A percentile compares a stretch with the other conserved stretches of the same genome.
phyloP scores from a whole-genome alignment of 73 alveolate species.

The Paramecium primaurelia region DNA sequence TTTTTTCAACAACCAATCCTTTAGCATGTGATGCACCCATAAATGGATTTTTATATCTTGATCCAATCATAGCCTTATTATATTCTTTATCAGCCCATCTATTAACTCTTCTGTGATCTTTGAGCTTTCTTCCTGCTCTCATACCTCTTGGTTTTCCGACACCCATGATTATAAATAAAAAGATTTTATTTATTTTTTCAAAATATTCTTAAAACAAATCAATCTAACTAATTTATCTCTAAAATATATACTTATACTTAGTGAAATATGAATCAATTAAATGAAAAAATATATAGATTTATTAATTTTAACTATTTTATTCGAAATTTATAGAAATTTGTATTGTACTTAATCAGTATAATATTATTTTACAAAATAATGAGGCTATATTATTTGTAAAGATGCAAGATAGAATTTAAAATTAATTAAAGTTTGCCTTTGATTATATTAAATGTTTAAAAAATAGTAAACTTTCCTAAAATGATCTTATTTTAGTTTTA shows the following conservation, averaged over 20 bases:
- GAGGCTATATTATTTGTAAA: too few relatives aligned
- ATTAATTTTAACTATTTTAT: too few relatives aligned
- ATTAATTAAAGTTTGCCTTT: too few relatives aligned
- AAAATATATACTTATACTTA: neutral
- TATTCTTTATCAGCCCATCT: constrained; percentile 80
- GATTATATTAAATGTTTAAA: too few relatives aligned
- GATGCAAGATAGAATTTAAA: too few relatives aligned
- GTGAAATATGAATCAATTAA: neutral
- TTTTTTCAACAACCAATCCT: constrained; percentile 77
- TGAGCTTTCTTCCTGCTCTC: constrained; percentile 65
- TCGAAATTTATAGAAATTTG: too few relatives aligned
- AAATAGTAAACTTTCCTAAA: too few relatives aligned
- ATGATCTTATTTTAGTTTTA: too few relatives aligned
- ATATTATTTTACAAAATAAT: too few relatives aligned
- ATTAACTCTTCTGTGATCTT: constrained; percentile 64
- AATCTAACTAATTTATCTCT: neutral
- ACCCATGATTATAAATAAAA: constrained; percentile 47
- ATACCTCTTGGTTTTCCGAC: constrained; percentile 66
- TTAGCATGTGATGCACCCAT: constrained; percentile 83
- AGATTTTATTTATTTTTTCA: constrained; percentile 38
- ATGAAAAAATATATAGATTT: too few relatives aligned
- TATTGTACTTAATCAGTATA: too few relatives aligned
- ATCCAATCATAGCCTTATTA: constrained; percentile 72
- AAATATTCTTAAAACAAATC: neutral
- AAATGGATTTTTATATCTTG: constrained; percentile 78